Conservation (phyloP, 495 filamentous ascomycete species). For the Recurvomyces mirabilis region DNA sequence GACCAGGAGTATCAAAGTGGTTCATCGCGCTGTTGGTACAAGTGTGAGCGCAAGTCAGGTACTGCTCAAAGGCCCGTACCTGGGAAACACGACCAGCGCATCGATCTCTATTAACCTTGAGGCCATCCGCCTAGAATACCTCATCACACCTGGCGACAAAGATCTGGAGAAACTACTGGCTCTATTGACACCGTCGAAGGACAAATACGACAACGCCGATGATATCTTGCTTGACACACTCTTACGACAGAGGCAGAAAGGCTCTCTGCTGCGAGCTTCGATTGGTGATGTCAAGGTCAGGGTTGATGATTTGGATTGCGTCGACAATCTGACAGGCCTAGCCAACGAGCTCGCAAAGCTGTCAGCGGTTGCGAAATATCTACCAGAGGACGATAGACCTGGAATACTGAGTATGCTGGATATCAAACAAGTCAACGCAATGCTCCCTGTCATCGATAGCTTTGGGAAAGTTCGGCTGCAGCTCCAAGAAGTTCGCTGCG, state of each 20-base stretch:
- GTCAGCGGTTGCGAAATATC: constrained; percentile 81
- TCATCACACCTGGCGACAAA: constrained; percentile 57
- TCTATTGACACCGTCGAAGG: constrained; percentile 80
- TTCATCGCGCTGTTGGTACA: constrained; percentile 50
- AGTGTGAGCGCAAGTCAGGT: constrained; percentile 65
- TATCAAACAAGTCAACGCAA: constrained; percentile 51
- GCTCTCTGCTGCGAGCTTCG: constrained; percentile 64
- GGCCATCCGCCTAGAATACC: constrained; percentile 62
- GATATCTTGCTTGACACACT: constrained; percentile 93
- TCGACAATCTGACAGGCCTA: constrained; percentile 55
- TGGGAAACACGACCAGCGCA: constrained; percentile 40
- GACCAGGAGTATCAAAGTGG: constrained; percentile 68
- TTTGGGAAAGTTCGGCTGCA: constrained; percentile 53
- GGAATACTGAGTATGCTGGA: constrained; percentile 66
- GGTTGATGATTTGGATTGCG: constrained; percentile 46
- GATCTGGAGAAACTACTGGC: constrained; percentile 76
- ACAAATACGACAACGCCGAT: constrained; percentile 83
- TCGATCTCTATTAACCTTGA: constrained; percentile 43
- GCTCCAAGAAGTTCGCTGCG: constrained; percentile 54
- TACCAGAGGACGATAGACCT: constrained; percentile 91
- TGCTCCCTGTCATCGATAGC: constrained; percentile 43
- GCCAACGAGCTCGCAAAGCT: constrained; percentile 68
- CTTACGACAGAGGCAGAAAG: constrained; percentile 78
- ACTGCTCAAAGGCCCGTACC: constrained; percentile 57
- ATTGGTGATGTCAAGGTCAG: constrained; percentile 48